These are phyloP conservation scores for Poa pratensis DNA, from an alignment of 176 grass and related monocot species.

Conservation along the genomic window DNA sequence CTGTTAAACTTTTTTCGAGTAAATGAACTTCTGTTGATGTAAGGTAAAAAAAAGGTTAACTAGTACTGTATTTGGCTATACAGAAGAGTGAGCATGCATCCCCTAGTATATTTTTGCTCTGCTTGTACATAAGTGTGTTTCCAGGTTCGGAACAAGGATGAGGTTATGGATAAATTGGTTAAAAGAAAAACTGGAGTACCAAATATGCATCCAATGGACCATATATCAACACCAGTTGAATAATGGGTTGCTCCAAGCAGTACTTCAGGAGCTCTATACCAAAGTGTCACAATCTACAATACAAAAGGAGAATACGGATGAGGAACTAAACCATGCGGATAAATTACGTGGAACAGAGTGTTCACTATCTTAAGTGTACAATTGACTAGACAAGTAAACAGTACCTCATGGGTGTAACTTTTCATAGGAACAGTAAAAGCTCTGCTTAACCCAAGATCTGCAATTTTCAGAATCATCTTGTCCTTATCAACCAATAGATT, in stretches of 20 bases:
- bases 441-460: constrained; percentile 87
- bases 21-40: background rate
- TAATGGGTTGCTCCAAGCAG: constrained; percentile 89
- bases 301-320: background rate
- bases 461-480: constrained; percentile 93
- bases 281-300: constrained; percentile 87
- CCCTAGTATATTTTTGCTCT: background rate
- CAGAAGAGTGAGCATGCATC: background rate
- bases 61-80: background rate
- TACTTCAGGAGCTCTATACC: constrained; percentile 98
- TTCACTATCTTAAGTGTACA: background rate
- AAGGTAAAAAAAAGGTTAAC: background rate
- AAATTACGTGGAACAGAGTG: constrained; percentile 7
- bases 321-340: background rate
- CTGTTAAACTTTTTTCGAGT: background rate
- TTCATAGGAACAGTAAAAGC: constrained; percentile 86
- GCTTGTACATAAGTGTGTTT: background rate
- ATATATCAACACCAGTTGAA: constrained; percentile 93
- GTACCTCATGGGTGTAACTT: constrained; percentile 98
- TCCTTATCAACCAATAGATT: constrained; percentile 98
- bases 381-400: constrained; percentile 10
- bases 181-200: constrained; percentile 50
- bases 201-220: constrained; percentile 94
- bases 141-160: background rate
- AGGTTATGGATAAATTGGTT: background rate